Evolutionary conservation across 1,284 basidiomycete species (phyloP), one percentile per base, ranked within the genome.

Genomic region (Takashimella tepidaria): DNA sequence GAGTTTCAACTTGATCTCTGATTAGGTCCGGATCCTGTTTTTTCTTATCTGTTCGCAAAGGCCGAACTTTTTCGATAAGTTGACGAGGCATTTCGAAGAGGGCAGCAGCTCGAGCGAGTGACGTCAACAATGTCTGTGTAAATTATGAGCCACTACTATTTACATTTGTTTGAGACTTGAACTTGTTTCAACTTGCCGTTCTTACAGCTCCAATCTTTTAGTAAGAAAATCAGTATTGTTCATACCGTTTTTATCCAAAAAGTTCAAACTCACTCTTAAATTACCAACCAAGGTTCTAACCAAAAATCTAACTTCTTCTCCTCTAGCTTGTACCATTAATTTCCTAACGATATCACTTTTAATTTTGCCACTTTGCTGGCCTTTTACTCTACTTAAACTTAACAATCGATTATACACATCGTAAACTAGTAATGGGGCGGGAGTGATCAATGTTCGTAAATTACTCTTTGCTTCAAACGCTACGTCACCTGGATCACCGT

Each of bases 251-350:
- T 16, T n/a, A n/a, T n/a, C n/a, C n/a, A n/a, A n/a, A n/a, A n/a
- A n/a, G n/a, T n/a, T n/a, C n/a, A n/a, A n/a, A 62, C 68, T 63
- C 50, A 90, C 88, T 23, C 92, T 83, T 41, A 96, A 78, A 72
- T 95, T 89, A 60, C 85, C 84, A 40, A 83, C 83, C 31, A 96
- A 79, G 3, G 85, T 92, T 41, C 92, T 82, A 26, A 88, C 87
- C 19, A 96, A 78, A 64, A 85, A 97, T 25, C 92, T 82, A 20
- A 83, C 81, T 75, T 97, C 91, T 70, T 96, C 92, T 11, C 91
- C 92, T 53, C 82, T 83, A 0, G 89, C 86, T 5, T 89, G 82
- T 2, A 96, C 83, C 23, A 96, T 81, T 37, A 96, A 79, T 65
- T 84, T 86, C 62, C 91, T 85, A 2, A 92, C 86, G 24, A 89